Conservation (phyloP, 257 asterid species). For the Primulina eburnea region DNA sequence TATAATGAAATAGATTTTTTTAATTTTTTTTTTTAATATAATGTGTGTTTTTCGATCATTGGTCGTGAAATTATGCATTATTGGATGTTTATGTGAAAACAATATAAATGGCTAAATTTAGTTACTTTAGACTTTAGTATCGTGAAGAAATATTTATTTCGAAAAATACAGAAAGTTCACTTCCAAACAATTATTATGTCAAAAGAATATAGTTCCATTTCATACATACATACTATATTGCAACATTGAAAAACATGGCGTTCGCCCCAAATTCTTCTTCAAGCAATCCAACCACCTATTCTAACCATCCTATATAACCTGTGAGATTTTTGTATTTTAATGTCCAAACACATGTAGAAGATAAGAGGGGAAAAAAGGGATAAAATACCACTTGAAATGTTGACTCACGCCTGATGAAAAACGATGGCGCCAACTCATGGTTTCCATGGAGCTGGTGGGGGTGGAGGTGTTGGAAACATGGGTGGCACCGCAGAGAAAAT, state of each 20-base stretch:
- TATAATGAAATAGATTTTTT: too few species aligned
- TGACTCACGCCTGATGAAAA: background rate
- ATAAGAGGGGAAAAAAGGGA: background rate
- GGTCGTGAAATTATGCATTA: too few species aligned
- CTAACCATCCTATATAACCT: background rate
- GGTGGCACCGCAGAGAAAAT: conserved; percentile 96
- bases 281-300: background rate
- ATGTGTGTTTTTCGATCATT: too few species aligned
- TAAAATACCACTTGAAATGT: background rate
- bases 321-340: background rate
- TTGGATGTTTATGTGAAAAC: too few species aligned
- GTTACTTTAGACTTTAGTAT: too few species aligned
- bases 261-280: conserved; percentile 7
- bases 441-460: conserved; percentile 98
- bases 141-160: background rate
- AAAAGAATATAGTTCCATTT: conserved; percentile 34
- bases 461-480: conserved; percentile 90
- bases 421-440: conserved; percentile 40
- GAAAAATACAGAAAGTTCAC: background rate
- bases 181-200: background rate
- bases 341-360: background rate
- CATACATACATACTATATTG: conserved; percentile 29
- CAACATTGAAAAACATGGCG: conserved; percentile 14
- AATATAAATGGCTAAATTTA: too few species aligned
- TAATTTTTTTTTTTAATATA: too few species aligned